These are phyloP conservation scores for Ambrosiella beaveri DNA, from an alignment of 2,329 filamentous ascomycete genomes.

Conservation along the genomic window DNA sequence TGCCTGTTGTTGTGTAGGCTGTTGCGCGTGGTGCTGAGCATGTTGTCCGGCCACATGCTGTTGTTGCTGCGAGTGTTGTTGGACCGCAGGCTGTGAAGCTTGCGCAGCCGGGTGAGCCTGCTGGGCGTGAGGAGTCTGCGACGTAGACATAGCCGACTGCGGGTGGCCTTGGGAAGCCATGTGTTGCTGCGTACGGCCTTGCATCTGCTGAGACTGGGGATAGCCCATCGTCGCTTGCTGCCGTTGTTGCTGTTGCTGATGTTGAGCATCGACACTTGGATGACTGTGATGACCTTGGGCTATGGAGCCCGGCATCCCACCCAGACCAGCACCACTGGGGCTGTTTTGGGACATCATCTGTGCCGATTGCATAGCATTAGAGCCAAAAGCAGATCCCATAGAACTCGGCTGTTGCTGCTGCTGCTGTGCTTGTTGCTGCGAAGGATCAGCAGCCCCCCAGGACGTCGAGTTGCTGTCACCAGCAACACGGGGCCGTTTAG, in stretches of 20 bases:
- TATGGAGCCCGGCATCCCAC: constrained; percentile 3
- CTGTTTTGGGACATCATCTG: constrained; percentile 10
- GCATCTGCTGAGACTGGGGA: background rate
- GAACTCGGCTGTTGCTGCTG: constrained; percentile 3
- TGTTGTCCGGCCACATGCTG: background rate
- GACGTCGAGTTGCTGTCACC: constrained; percentile 3
- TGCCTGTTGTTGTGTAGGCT: constrained; percentile 5
- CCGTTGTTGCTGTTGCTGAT: constrained; percentile 2
- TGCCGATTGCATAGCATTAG: constrained; percentile 7
- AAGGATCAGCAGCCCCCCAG: constrained; percentile 3
- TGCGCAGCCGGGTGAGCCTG: background rate
- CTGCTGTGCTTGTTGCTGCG: background rate
- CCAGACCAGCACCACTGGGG: constrained; percentile 1
- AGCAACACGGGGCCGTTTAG: constrained; percentile 10
- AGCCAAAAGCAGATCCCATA: constrained; percentile 5
- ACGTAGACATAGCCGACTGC: background rate
- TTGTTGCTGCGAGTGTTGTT: no score
- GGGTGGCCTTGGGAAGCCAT: background rate
- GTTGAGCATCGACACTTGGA: constrained; percentile 1
- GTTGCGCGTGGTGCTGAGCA: constrained; percentile 12
- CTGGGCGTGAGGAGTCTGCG: constrained; percentile 1
- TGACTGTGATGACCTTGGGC: constrained; percentile 9
- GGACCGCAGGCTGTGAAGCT: constrained; percentile 3
- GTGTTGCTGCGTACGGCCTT: constrained; percentile 3
- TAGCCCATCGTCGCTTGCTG: background rate